Evolutionary conservation across 1,284 basidiomycete species (phyloP), one percentile per base, ranked within the genome.

Genomic region (Porogramme epimiltina): DNA sequence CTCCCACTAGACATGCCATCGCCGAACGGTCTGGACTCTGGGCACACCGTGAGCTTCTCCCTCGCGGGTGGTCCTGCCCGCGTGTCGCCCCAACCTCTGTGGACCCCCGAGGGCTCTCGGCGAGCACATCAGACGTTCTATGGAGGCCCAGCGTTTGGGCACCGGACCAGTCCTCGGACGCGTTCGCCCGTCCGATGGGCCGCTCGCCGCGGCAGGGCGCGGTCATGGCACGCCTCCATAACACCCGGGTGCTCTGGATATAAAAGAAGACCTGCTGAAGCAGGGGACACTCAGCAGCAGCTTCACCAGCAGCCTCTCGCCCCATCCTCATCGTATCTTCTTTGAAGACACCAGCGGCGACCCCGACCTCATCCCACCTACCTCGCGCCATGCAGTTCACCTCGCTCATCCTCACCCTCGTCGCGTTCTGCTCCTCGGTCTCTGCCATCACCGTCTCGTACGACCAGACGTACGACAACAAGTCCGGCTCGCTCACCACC

Each of bases 391-490:
- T 62, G 54, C 59, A 65, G 60, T 42, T 59, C 49, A 51, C 48
- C 44, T 24, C 51, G n/a, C 43, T 56, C 54, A n/a, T 52, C 54
- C 39, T 61, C 56, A 46, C 63, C 47, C 33, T 66, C 60, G 51
- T 60, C 51, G 52, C 59, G 22, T 47, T 66, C 55, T 42, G 60
- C 45, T 57, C 63, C 20, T 54, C 60, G 52, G 58, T 61, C 19
- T 49, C 58, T 38, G 54, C 51, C 13, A 71, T 79, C 42, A 59
- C 58, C 24, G 63, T 77, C 31, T 70, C 72, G 8, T 79, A 72
- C 59, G 76, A 79, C 62, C 46, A 62, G 28, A 56, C 58, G 19
- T 84, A 81, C 64, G 77, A 79, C 64, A 55, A 71, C 23, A 19
- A 58, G 11, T 50, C 55, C 16, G 54, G 56, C 26, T 65, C 73